Conservation (phyloP, 208 protist species). For the Acanthamoeba castellanii region DNA sequence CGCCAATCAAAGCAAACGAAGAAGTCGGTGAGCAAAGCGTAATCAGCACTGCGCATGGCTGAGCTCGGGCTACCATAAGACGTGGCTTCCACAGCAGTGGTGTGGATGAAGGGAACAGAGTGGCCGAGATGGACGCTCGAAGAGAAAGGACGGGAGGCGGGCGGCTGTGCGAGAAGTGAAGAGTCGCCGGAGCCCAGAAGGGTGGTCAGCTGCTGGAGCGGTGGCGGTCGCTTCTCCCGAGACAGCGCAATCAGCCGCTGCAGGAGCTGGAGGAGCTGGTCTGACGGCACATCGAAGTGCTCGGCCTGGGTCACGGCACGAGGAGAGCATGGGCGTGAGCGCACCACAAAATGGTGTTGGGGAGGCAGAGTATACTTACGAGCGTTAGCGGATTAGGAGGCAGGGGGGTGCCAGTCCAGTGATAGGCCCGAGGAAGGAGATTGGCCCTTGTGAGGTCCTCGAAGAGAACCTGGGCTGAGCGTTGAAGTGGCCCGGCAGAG, state of each 20-base stretch:
- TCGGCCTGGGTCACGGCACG: neutral
- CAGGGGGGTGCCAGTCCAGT: constrained; percentile 15
- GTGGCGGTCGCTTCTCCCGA: constrained; percentile 9
- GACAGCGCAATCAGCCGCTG: constrained; percentile 8
- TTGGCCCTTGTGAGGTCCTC: neutral
- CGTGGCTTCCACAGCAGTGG: neutral
- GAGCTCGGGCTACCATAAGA: constrained; percentile 15
- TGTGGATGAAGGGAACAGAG: neutral
- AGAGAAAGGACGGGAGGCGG: neutral
- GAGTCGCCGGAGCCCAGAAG: constrained; percentile 29
- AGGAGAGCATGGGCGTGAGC: neutral
- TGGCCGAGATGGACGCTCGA: neutral
- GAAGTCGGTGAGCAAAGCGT: neutral
- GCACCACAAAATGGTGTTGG: neutral
- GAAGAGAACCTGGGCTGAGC: constrained; percentile 4
- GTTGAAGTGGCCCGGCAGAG: neutral
- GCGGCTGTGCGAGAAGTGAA: neutral
- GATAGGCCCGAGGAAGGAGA: constrained; percentile 31
- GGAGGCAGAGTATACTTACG: neutral
- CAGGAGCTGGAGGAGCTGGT: constrained; percentile 47
- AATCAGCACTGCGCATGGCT: neutral
- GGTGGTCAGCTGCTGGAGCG: neutral
- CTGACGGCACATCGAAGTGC: neutral
- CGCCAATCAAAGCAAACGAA: neutral
- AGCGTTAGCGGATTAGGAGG: neutral